Evolutionary conservation across 805 yeast species (phyloP), one percentile per base, ranked within the genome.

Genomic region (Candida krabiensis): DNA sequence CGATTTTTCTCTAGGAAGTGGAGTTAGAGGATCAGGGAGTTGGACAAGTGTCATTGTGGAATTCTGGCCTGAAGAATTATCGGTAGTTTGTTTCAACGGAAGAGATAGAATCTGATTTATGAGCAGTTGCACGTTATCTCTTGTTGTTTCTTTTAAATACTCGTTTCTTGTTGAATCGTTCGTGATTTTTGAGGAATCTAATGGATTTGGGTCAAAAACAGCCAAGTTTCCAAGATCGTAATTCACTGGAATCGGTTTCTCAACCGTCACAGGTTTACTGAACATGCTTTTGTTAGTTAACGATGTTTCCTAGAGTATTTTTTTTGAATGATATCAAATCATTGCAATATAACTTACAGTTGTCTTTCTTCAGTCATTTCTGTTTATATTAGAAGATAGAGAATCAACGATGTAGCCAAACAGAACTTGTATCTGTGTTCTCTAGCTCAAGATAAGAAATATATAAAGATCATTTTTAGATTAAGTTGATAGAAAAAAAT

Each of bases 1-100:
- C 33, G 96, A 82, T 69, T 93, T 93, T 63, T 93, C 99, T 73
- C 99, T 77, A 38, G 99, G 99, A 47, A 90, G 71, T 41, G 67
- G 75, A 14, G 95, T 83, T 12, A 75, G 64, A 17, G 96, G 95
- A 38, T 78, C 88, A 23, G 99, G 98, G 44, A 93, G 73, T 55
- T 75, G 80, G 37, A 93, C 79, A 46, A 91, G 76, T 8, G 96
- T 82, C 78, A 89, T 80, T 36, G 85, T 77, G 9, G 95, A 43
- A 66, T 60, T 54, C 79, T 83, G 16, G 80, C 86, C 23, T 77
- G 72, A 19, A 33, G 50, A 19, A 40, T 47, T 40, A 37, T 47
- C 33, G 71, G 95, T 83, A 9, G 96, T 89, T 38, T 86, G 79
- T 63, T 83, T 86, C 36, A 89, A 77, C 19, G 99, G 99, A 41